phyloP scores from a whole-genome alignment of 768 basidiomycete species.

The Rhizopogon sp. region DNA sequence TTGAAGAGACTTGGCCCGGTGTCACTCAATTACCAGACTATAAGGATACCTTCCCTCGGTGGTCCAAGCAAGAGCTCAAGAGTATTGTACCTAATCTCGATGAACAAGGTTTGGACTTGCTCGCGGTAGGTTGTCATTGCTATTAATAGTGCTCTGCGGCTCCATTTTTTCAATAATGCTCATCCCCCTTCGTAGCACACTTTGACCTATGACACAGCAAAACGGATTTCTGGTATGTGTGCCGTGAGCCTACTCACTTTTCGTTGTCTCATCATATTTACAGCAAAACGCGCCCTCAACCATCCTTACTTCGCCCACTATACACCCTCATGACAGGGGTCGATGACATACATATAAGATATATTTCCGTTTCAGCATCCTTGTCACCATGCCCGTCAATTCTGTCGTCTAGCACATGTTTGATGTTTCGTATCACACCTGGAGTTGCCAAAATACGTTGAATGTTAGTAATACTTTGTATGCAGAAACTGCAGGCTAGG shows the following conservation, averaged over 20 bases:
- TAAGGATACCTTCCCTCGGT: conserved; percentile 95
- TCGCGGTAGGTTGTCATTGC: conserved; percentile 45
- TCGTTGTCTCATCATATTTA: conserved; percentile 1
- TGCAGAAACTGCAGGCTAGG: background rate
- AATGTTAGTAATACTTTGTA: conserved; percentile 19
- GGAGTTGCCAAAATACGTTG: conserved; percentile 16
- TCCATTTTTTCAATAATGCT: background rate
- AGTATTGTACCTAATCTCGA: conserved; percentile 68
- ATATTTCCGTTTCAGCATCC: background rate
- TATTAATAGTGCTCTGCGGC: background rate
- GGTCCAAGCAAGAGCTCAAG: conserved; percentile 73
- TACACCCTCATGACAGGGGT: conserved; percentile 18
- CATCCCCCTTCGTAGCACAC: conserved; percentile 40
- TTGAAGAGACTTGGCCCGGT: conserved; percentile 89
- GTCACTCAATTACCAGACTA: conserved; percentile 87
- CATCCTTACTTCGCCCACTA: conserved; percentile 54
- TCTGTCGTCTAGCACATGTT: background rate
- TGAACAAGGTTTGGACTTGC: conserved; percentile 71
- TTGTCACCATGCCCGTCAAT: background rate
- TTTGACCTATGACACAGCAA: conserved; percentile 83
- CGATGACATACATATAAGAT: conserved; percentile 1
- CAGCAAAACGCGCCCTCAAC: conserved; percentile 54
- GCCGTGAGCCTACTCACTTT: background rate
- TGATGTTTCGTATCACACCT: background rate
- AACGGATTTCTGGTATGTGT: conserved; percentile 81